Evolutionary conservation across 495 filamentous ascomycete genomes (phyloP), one percentile per base, ranked within the genome.

Genomic region (Letharia lupina): DNA sequence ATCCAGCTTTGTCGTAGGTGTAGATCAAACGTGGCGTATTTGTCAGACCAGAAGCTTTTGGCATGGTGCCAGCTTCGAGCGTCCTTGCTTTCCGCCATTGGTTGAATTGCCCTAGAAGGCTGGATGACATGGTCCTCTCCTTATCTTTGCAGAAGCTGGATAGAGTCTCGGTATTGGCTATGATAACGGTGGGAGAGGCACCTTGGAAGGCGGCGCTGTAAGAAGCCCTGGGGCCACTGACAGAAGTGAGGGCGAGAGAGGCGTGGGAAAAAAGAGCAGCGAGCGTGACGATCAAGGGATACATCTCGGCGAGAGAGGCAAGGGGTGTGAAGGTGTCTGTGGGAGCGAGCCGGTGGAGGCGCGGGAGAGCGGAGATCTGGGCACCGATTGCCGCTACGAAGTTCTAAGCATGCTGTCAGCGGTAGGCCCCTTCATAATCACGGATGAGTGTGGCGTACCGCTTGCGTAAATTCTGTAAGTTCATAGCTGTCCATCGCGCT

Each of bases 251-350:
- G 37, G 93, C 94, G 28, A 98, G 80, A 0, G 91, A 91, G 45
- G 91, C 83, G 71, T 93, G 91, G 33, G 85, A 88, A 75, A 83
- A 93, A 8, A 99, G 83, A 0, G 93, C 92, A 33, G 87, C 86
- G 66, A 98, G 81, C 20, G 91, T 90, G 60, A 92, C 82, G 58
- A 86, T 83, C 20, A 98, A 83, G 3, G 91, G 82, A 75, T 96
- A 95, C 0, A 87, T 86, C 57, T 86, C 81, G 3, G 87, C 87
- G 33, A 98, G 85, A 4, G 89, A 87, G 67, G 93, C 91, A 48
- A 90, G 91, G 0, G 93, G 88, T n/a, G 97, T 83, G 73, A 99
- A 91, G 37, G 96, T 78, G 71, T 99, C 94, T 4, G 83, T 79
- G 7, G 86, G 78, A 15, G 75, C 83, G 65, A 96, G 79, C 47